Conservation (phyloP, 345 rosid genomes). For the Hypericum androsaemum region DNA sequence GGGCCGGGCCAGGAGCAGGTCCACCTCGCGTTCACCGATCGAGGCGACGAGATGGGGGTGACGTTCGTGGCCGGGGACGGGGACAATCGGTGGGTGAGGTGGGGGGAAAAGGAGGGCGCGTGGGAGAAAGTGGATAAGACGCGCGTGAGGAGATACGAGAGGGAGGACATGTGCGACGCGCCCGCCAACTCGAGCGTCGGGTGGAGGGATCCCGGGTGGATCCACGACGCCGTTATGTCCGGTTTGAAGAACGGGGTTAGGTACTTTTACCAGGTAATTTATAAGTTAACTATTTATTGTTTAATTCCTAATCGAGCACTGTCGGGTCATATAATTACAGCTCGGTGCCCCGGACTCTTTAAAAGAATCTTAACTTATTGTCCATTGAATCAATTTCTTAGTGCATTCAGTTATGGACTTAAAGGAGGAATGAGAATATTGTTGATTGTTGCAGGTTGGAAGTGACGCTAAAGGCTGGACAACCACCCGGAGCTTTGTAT, state of each 20-base stretch:
- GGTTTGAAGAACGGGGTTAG: constrained; percentile 47
- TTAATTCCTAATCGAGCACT: no score
- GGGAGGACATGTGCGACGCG: constrained; percentile 65
- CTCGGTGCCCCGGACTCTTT: no score
- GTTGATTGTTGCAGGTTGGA: constrained; percentile 48
- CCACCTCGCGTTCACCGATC: constrained; percentile 58
- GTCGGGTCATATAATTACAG: no score
- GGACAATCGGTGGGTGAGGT: constrained; percentile 51
- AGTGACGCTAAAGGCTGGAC: constrained; percentile 79
- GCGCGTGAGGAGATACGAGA: constrained; percentile 63
- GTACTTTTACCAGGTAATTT: constrained; percentile 60
- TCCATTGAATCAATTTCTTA: no score
- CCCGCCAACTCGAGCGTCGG: constrained; percentile 70
- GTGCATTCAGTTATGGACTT: no score
- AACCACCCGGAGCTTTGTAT: constrained; percentile 47
- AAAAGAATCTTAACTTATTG: no score
- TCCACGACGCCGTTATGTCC: constrained; percentile 53
- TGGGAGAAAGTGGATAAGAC: constrained; percentile 26
- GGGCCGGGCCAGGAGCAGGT: constrained; percentile 61
- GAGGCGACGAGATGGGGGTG: constrained; percentile 71
- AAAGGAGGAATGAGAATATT: not conserved
- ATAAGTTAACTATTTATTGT: not conserved
- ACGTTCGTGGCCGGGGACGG: constrained; percentile 61
- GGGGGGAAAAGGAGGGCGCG: constrained; percentile 45
- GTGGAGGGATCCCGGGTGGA: constrained; percentile 98